These are phyloP conservation scores for Wallemia ichthyophaga DNA, from an alignment of 1,284 basidiomycete genomes.

Conservation along the genomic window DNA sequence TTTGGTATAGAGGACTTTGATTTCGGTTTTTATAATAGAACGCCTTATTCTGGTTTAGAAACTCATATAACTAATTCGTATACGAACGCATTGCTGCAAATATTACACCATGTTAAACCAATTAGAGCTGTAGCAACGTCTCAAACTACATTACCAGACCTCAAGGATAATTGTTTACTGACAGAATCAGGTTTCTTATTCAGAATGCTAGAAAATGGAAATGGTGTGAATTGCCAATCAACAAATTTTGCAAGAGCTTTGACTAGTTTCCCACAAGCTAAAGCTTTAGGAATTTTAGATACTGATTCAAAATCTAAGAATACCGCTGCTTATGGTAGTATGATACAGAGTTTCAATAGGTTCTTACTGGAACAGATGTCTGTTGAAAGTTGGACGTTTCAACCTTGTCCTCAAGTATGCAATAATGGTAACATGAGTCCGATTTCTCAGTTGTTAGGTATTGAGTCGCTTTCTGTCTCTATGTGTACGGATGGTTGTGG, in stretches of 20 bases:
- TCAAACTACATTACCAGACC: slow-evolving; percentile 64
- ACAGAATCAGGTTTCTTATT: slow-evolving; percentile 89
- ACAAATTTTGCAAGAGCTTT: slow-evolving; percentile 90
- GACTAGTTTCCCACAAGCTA: slow-evolving; percentile 39
- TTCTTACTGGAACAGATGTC: slow-evolving; percentile 60
- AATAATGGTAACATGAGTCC: slow-evolving; percentile 19
- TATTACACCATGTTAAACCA: slow-evolving; percentile 53
- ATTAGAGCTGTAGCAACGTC: slow-evolving; percentile 58
- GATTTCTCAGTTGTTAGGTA: slow-evolving; percentile 48
- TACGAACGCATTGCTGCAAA: slow-evolving; percentile 72
- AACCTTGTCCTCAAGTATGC: slow-evolving; percentile 27
- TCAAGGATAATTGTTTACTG: slow-evolving; percentile 62
- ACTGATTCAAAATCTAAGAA: slow-evolving; percentile 35
- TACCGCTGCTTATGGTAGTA: slow-evolving; percentile 34
- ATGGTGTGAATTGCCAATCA: slow-evolving; percentile 78
- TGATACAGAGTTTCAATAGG: slow-evolving; percentile 81
- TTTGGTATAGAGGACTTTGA: slow-evolving; percentile 99
- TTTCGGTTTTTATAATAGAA: slow-evolving; percentile 88
- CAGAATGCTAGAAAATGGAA: slow-evolving; percentile 82
- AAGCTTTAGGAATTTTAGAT: slow-evolving; percentile 67
- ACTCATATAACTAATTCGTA: slow-evolving; percentile 95
- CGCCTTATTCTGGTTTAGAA: slow-evolving; percentile 67
- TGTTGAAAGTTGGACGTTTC: slow-evolving; percentile 32
- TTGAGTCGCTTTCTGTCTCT: slow-evolving; percentile 40
- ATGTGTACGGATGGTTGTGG: slow-evolving; percentile 41